phyloP scores from a whole-genome alignment of 495 filamentous ascomycete genomes.

The Aspergillus coremiiformis region DNA sequence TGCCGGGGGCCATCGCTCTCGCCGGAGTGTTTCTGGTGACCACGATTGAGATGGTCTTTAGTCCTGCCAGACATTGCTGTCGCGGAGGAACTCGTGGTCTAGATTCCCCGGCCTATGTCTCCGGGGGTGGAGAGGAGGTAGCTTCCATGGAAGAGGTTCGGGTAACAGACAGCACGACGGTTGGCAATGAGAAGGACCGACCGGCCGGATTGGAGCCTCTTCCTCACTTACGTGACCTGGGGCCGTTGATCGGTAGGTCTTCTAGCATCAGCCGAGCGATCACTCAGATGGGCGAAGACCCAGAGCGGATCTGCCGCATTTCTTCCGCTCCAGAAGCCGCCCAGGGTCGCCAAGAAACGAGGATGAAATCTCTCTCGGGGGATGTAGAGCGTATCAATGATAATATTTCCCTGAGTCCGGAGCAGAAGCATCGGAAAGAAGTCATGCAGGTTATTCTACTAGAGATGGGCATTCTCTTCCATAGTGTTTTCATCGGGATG shows the following conservation, averaged over 20 bases:
- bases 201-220: constrained; percentile 5
- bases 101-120: not conserved
- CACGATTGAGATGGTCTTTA: constrained; percentile 62
- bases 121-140: not conserved
- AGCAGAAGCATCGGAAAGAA: constrained; percentile 27
- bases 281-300: constrained; percentile 22
- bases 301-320: constrained; percentile 21
- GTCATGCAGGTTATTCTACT: constrained; percentile 62
- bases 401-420: constrained; percentile 1
- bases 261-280: constrained; percentile 28
- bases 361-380: constrained; percentile 8
- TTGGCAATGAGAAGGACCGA: not conserved
- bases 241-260: constrained; percentile 23
- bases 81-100: constrained; percentile 8
- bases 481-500: constrained; percentile 78
- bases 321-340: constrained; percentile 17
- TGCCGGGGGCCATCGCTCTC: constrained; percentile 65
- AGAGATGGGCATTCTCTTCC: constrained; percentile 75
- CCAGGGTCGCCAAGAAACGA: constrained; percentile 8
- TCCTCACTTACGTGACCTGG: constrained; percentile 25
- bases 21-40: constrained; percentile 59
- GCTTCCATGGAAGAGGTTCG: not conserved
- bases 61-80: constrained; percentile 25
- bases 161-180: not conserved
- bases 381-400: constrained; percentile 19